Base-by-base conservation (phyloP, 2,329 filamentous ascomycete species). In the Fusarium tanahbumbuense region DNA sequence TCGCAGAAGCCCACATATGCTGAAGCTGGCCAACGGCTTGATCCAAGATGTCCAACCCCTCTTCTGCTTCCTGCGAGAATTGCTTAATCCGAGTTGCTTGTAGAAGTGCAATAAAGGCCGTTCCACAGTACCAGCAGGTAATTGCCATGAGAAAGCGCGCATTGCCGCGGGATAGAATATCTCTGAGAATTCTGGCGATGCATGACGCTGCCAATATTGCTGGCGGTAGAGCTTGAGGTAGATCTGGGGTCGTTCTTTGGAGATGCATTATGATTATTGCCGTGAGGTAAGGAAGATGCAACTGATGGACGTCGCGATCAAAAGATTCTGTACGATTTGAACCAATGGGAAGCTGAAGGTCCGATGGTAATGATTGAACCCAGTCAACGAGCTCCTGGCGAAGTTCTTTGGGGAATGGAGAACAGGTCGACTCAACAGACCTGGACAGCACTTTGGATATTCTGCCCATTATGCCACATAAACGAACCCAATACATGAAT, bases 61-160 rank as follows among this genome's bases (percentile, higher is more conserved):
- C 71, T 15, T 73, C 68, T 3, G 71, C 71, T 56, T 73, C 71
- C 37, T 72, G 55, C 0, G 64, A 55, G 13, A 73, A 64, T 7
- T 73, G 71, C 2, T 59, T 48, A 18, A 73, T 73, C 2, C 71
- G 56, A 13, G 56, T 71, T 3, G 80, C 81, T 46, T 83, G 80
- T 0, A 83, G 63, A 1, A 83, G 69, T 0, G 81, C 79, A 16
- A 83, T 78, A 25, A 83, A 80, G 0, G 82, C 81, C 2, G 80
- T 81, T 0, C 78, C 78, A n/a, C 76, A 75, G 48, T 83, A 82
- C 82, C 82, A 83, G 40, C 80, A 81, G 0, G 79, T 79, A 11
- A 83, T 83, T 2, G 79, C 80, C 76, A 81, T 81, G 2, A 83
- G 75, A 45, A 82, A 83, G 1, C 81, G 71, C 0, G 78, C 76